Evolutionary conservation across 2,329 filamentous ascomycete species (phyloP), one percentile per base, ranked within the genome.

Genomic region (Huntiella bhutanensis): DNA sequence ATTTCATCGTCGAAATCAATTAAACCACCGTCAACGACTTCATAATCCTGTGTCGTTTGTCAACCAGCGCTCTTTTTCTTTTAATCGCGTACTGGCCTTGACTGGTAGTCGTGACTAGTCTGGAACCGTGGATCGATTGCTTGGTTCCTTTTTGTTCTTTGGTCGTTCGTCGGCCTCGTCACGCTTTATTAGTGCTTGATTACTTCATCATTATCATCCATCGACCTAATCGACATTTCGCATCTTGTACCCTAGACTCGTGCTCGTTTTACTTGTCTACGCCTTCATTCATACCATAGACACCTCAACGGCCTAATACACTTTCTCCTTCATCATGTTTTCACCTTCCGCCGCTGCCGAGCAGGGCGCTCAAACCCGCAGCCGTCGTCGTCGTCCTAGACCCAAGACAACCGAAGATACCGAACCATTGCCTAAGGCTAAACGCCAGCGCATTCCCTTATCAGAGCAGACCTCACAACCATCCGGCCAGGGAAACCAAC

Each of bases 331-430:
- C 15, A 36, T 38, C 17, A 79, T 80, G 75, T 80, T 80, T 61
- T 74, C 73, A 46, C 66, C 73, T 41, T 63, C 70, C 41, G 57
- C 62, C 51, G 64, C 64, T 53, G 65, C 69, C 52, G 66, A 67
- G 54, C 46, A 49, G 43, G 68, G 69, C 54, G 37, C 47, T 41
- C 48, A 50, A 43, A 50, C 67, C 71, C 28, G 67, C 69, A 54
- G 71, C 65, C 52, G 68, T 54, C 71, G 75, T 49, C 69, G 75
- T 51, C 70, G 75, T 48, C 74, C 75, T 58, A 70, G 75, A 49
- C 74, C 74, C 43, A 58, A 64, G 54, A 73, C 67, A 55, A 64
- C 68, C 47, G 75, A 78, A 49, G 66, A 62, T 55, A 59, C 71
- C 45, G 59, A 62, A 42, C 67, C 71, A 52, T 70, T 73, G 54